These are phyloP conservation scores for Daldinia decipiens DNA, from an alignment of 495 filamentous ascomycete genomes.

Conservation along the genomic window DNA sequence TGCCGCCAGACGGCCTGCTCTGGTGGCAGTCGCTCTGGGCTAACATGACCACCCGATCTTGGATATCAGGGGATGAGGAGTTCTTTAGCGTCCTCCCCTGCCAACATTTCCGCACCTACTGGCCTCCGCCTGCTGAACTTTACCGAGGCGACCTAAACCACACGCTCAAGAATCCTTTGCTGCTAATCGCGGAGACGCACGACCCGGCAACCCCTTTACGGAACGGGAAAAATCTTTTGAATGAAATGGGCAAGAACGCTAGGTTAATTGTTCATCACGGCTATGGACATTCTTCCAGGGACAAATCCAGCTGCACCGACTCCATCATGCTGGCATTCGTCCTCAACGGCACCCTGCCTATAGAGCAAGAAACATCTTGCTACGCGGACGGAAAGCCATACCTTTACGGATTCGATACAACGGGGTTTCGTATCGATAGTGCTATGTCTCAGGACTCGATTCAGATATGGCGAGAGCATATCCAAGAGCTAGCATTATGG, in stretches of 20 bases:
- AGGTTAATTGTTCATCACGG: constrained; percentile 58
- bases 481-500: constrained; percentile 40
- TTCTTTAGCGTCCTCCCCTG: constrained; percentile 57
- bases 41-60: constrained; percentile 55
- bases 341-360: constrained; percentile 50
- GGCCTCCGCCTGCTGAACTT: constrained; percentile 56
- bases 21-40: constrained; percentile 58
- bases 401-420: constrained; percentile 44
- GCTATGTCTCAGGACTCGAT: constrained; percentile 34
- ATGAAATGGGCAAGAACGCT: constrained; percentile 58
- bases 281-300: constrained; percentile 57
- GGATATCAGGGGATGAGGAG: constrained; percentile 58
- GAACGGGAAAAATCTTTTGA: constrained; percentile 53
- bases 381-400: constrained; percentile 59
- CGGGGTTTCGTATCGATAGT: neutral
- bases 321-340: constrained; percentile 51
- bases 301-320: constrained; percentile 57
- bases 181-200: constrained; percentile 60
- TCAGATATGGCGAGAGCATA: constrained; percentile 46
- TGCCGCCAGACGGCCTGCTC: constrained; percentile 51
- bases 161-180: constrained; percentile 53
- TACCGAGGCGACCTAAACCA: constrained; percentile 57
- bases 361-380: constrained; percentile 52
- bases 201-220: constrained; percentile 60
- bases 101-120: constrained; percentile 54